Base-by-base conservation (phyloP, 257 asterid species). In the Ocimum tenuiflorum region DNA sequence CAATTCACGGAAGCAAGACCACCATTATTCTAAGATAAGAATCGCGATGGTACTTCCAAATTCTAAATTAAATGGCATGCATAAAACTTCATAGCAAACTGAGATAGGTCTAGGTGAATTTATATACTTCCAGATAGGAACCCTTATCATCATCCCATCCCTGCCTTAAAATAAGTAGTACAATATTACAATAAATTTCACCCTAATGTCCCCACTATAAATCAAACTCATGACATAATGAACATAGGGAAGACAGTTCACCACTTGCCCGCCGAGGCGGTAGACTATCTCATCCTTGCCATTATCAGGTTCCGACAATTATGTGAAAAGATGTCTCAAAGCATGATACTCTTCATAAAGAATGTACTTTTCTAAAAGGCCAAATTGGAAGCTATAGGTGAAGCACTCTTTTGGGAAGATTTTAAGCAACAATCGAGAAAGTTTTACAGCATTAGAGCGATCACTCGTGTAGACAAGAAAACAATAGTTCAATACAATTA, bases 371-470 rank as follows among this genome's bases (percentile, higher is more conserved):
- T n/a, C n/a, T n/a, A n/a, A n/a, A n/a, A n/a, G n/a, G n/a, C n/a
- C n/a, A n/a, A n/a, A n/a, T n/a, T n/a, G n/a, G n/a, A n/a, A n/a
- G n/a, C n/a, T n/a, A n/a, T n/a, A n/a, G n/a, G n/a, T n/a, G n/a
- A n/a, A n/a, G n/a, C 31, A 27, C 31, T 27, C 31, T 27, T 27
- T 27, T 4, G 62, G 43, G 60, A 18, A 60, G n/a, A n/a, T n/a
- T n/a, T n/a, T n/a, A n/a, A n/a, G 68, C 24, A 54, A 65, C 29
- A 63, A 1, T 64, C 52, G 46, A 29, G 59, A 68, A 22, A 22
- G 75, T 23, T 65, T 57, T 67, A 50, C 74, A 64, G 49, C 41
- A 69, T 27, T 27, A 43, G 63, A 11, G 10, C 69, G 29, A 15
- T 43, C 13, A n/a, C n/a, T n/a, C n/a, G n/a, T n/a, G n/a, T n/a